Conservation (phyloP, 1,139 yeast species). For the Meyerozyma athensensis region DNA sequence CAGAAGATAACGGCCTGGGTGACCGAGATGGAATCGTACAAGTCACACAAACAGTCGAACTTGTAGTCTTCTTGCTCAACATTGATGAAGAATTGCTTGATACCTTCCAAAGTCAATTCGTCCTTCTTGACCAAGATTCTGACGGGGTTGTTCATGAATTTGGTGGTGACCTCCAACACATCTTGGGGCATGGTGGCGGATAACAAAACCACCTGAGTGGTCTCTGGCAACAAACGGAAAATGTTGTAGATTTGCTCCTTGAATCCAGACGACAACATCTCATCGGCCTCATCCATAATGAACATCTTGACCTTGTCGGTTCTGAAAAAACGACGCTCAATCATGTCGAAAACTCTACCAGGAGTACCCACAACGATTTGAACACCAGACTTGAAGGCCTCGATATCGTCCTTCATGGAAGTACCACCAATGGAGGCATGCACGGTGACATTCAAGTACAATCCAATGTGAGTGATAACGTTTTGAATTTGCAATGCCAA, state of each 20-base stretch:
- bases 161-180: constrained; percentile 93
- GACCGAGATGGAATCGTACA: constrained; percentile 95
- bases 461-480: constrained; percentile 90
- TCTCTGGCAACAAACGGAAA: constrained; percentile 88
- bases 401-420: constrained; percentile 84
- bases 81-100: constrained; percentile 92
- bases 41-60: constrained; percentile 93
- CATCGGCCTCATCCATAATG: constrained; percentile 99
- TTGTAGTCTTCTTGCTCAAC: constrained; percentile 92
- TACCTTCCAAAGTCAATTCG: constrained; percentile 97
- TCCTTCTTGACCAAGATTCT: constrained; percentile 97
- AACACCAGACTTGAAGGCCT: constrained; percentile 87
- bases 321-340: constrained; percentile 86
- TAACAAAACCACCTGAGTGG: constrained; percentile 93
- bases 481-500: constrained; percentile 96
- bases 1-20: constrained; percentile 99
- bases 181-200: constrained; percentile 98
- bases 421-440: constrained; percentile 99
- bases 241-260: constrained; percentile 97
- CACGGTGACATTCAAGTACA: constrained; percentile 88
- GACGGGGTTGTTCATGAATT: constrained; percentile 96
- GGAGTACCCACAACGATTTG: constrained; percentile 99
- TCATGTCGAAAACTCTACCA: constrained; percentile 98
- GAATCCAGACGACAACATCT: constrained; percentile 95
- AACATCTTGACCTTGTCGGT: constrained; percentile 93